Percentiles rank a stretch among this genome's conserved stretches.
phyloP scores from a whole-genome alignment of 805 yeast species.

The Starmerella vitae region DNA sequence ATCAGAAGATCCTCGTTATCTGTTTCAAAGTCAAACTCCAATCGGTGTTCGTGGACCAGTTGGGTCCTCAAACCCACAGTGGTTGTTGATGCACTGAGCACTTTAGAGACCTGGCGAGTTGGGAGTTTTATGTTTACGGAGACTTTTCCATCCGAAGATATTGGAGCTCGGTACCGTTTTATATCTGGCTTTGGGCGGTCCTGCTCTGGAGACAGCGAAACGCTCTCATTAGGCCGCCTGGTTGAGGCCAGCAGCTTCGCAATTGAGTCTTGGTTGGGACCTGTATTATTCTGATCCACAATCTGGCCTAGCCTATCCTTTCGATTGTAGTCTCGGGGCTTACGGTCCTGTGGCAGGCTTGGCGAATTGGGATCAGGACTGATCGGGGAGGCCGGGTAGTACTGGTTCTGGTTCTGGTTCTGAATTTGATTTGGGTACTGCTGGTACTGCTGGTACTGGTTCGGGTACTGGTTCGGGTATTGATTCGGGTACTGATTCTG shows the following conservation, averaged over 20 bases:
- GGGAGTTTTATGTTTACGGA: slow-evolving; percentile 19
- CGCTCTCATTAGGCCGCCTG: not conserved
- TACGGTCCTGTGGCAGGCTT: too few relatives aligned
- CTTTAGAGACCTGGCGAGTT: slow-evolving; percentile 20
- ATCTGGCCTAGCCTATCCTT: slow-evolving; percentile 9
- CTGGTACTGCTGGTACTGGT: not conserved
- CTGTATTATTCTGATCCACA: not conserved
- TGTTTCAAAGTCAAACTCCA: slow-evolving; percentile 21
- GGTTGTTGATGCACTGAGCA: slow-evolving; percentile 8
- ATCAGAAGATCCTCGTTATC: slow-evolving; percentile 19
- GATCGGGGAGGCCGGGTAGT: not conserved
- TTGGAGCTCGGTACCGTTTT: not conserved
- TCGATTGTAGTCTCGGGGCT: slow-evolving; percentile 7
- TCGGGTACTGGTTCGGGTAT: not conserved
- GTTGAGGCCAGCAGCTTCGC: slow-evolving; percentile 10
- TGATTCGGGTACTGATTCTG: not conserved
- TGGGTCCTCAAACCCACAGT: slow-evolving; percentile 14
- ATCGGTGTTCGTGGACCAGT: slow-evolving; percentile 24
- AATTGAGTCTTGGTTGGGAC: slow-evolving; percentile 4
- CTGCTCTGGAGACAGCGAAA: not conserved
- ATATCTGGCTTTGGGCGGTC: not conserved
- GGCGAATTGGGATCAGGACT: not conserved
- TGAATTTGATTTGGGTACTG: not conserved
- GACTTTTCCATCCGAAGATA: not conserved
- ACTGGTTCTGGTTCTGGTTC: not conserved